Base-by-base conservation (phyloP, 2,329 filamentous ascomycete species). In the Penicillium sp. region DNA sequence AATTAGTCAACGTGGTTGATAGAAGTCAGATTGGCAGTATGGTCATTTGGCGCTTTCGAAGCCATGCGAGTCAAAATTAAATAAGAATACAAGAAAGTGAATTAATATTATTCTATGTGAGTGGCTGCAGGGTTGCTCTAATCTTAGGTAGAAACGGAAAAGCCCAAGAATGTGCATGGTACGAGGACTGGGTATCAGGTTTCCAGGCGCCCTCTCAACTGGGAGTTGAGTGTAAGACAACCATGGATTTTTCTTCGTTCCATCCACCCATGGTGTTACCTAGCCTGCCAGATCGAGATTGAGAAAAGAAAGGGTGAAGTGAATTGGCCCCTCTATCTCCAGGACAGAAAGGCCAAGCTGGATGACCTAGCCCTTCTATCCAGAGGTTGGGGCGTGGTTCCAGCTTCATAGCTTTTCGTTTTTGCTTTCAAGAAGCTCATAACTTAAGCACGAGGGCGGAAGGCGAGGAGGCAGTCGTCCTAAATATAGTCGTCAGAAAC, bases 401-500 rank as follows among this genome's bases (percentile, higher is more conserved):
- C 53, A 60, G 57, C 51, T 56, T 64, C 57, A 57, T 46, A 29
- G 35, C 47, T 58, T 55, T 57, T 54, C 23, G 35, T 55, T 40
- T 48, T 54, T 41, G 20, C 18, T 33, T 20, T 44, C 26, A 27
- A 27, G 6, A 6, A 18, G 31, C 49, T 42, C 29, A 59, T 54
- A 49, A 52, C 54, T 73, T 67, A 77, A 50, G 72, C 59, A 50
- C 77, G 74, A 41, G 77, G 72, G 50, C 76, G 82, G 71, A 94
- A 92, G 2, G 87, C 87, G 67, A 94, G 82, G 53, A 89, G 87
- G 77, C 90, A 94, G 72, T 94, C 88, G 71, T 95, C 90, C 89
- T 93, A 61, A 4, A 59, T 72, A 65, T 48, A 14, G 22, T 29
- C n/a, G 53, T 70, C 59, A 65, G 64, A 52, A 56, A 51, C 15